Evolutionary conservation across 768 basidiomycete genomes (phyloP).

Genomic region (Pleurotus tuoliensis): DNA sequence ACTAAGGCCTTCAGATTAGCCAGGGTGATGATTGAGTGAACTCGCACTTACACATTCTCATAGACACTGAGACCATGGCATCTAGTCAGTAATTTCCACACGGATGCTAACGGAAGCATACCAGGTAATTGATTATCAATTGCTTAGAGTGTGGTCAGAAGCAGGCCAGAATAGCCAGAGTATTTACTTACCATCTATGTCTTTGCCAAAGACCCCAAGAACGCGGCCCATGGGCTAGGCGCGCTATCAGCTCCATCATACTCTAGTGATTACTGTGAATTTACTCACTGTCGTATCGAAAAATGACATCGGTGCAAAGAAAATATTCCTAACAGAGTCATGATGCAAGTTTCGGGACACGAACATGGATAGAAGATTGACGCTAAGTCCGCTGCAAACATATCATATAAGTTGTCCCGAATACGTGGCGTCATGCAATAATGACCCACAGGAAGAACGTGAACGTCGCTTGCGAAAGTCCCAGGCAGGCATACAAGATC

Average conservation of each 20-base stretch:
- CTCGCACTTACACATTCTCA: conserved; percentile 48
- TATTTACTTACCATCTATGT: conserved; percentile 49
- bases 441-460: conserved; percentile 51
- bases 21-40: no score
- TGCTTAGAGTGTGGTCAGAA: conserved; percentile 24
- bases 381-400: conserved; percentile 39
- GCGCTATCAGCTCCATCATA: not conserved
- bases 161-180: not conserved
- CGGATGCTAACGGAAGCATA: conserved; percentile 18
- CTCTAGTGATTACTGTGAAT: not conserved
- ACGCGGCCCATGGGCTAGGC: conserved; percentile 56
- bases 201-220: conserved; percentile 60
- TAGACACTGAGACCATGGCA: conserved; percentile 36
- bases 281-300: conserved; percentile 63
- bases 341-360: conserved; percentile 64
- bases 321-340: conserved; percentile 49
- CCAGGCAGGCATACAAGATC: conserved; percentile 57
- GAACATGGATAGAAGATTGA: conserved; percentile 54
- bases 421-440: no score
- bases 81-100: no score
- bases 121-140: conserved; percentile 60
- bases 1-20: conserved; percentile 26
- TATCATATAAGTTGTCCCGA: no score
- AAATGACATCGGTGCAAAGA: conserved; percentile 73
- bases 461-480: conserved; percentile 49